Conservation (phyloP, 768 basidiomycete genomes). For the Tulasnella calospora region DNA sequence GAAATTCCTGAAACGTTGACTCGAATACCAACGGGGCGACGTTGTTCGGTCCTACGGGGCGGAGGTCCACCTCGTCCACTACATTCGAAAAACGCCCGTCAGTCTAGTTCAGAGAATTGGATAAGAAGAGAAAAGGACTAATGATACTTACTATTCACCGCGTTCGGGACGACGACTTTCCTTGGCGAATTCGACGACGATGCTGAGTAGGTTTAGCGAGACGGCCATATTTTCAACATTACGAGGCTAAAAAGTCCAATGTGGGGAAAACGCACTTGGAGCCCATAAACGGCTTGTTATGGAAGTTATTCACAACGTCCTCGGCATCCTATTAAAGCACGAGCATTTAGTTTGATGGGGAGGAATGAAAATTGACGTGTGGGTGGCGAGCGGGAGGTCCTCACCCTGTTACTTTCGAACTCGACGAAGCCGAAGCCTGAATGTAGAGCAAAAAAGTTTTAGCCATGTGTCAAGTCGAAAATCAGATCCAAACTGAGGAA, state of each 20-base stretch:
- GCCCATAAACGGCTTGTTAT: constrained; percentile 87
- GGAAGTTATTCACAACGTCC: constrained; percentile 81
- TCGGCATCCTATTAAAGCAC: constrained; percentile 70
- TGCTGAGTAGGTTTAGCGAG: constrained; percentile 45
- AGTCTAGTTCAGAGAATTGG: not conserved
- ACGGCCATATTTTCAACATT: constrained; percentile 3
- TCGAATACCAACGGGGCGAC: constrained; percentile 66
- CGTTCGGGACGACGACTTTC: constrained; percentile 77
- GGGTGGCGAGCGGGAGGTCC: constrained; percentile 24
- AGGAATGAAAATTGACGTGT: not conserved
- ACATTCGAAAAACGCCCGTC: constrained; percentile 13
- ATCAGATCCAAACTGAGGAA: not conserved
- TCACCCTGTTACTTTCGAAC: constrained; percentile 78
- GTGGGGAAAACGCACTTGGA: constrained; percentile 50
- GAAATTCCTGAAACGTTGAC: constrained; percentile 84
- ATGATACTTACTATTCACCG: not conserved
- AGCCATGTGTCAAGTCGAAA: not conserved
- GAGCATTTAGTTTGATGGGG: not conserved
- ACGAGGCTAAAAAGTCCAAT: not conserved
- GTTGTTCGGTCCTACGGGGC: constrained; percentile 56
- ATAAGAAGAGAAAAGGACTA: not conserved
- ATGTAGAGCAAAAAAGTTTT: not conserved
- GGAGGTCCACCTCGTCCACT: constrained; percentile 34
- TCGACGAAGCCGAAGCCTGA: constrained; percentile 95
- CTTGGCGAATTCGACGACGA: constrained; percentile 95